phyloP scores from a whole-genome alignment of 306 rosid species.

The Rosa persica region DNA sequence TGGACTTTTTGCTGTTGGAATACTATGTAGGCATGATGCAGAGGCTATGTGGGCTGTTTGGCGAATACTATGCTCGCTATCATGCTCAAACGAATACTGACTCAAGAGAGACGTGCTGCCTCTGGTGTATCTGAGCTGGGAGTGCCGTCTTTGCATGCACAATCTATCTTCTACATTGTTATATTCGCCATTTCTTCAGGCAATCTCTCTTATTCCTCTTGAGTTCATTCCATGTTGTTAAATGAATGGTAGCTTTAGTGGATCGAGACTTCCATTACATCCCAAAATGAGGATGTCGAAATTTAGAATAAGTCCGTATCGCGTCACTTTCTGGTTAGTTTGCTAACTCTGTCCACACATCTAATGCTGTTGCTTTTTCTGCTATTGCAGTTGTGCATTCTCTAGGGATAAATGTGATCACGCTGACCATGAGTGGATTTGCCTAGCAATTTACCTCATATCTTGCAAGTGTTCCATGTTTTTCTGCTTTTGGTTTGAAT shows the following conservation, averaged over 20 bases:
- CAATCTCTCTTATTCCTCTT: constrained; percentile 41
- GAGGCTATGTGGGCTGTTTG: constrained; percentile 73
- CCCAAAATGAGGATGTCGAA: background rate
- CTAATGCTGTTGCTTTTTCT: background rate
- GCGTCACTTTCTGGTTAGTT: background rate
- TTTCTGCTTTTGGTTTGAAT: background rate
- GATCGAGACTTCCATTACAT: background rate
- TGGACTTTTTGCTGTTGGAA: constrained; percentile 48
- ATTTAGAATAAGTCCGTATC: background rate
- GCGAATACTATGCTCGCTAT: constrained; percentile 54
- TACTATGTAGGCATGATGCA: constrained; percentile 78
- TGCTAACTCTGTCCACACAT: background rate
- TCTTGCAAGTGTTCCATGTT: constrained; percentile 57
- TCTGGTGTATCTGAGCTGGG: constrained; percentile 72
- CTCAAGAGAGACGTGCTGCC: constrained; percentile 77
- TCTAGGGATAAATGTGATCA: constrained; percentile 52
- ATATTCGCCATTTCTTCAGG: constrained; percentile 54
- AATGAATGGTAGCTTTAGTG: background rate
- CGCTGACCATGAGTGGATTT: constrained; percentile 46
- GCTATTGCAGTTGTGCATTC: constrained; percentile 61
- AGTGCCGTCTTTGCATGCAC: constrained; percentile 92
- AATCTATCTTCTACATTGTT: constrained; percentile 64
- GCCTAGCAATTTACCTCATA: constrained; percentile 54
- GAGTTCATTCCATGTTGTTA: background rate
- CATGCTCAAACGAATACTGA: constrained; percentile 54